Evolutionary conservation across 306 rosid genomes (phyloP).

Genomic region (Erythrophleum fordii): DNA sequence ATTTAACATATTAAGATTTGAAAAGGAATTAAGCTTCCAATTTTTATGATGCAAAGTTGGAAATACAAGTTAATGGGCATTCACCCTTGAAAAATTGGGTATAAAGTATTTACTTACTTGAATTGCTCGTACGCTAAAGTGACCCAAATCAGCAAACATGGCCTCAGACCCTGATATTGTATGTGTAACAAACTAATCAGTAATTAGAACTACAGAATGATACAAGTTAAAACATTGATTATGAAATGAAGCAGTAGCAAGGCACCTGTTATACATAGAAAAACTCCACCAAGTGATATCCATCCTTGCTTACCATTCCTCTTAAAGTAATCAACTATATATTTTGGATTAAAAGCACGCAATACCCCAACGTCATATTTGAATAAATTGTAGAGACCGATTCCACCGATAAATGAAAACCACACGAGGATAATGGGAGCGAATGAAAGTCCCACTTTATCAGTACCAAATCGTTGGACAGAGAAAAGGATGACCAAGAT

Average conservation of each 20-base stretch:
- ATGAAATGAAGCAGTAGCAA: no score
- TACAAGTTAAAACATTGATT: neutral
- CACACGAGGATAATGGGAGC: slow-evolving; percentile 44
- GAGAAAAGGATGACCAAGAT: slow-evolving; percentile 39
- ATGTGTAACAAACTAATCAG: neutral
- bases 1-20: neutral
- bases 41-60: neutral
- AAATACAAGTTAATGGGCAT: neutral
- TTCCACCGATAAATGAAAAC: slow-evolving; percentile 50
- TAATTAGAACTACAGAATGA: neutral
- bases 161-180: slow-evolving; percentile 72
- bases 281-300: slow-evolving; percentile 58
- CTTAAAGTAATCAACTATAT: slow-evolving; percentile 52
- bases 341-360: slow-evolving; percentile 53
- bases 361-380: slow-evolving; percentile 49
- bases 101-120: slow-evolving; percentile 55
- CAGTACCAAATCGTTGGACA: slow-evolving; percentile 53
- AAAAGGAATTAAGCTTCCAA: neutral
- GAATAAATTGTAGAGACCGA: slow-evolving; percentile 52
- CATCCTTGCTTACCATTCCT: slow-evolving; percentile 54
- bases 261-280: slow-evolving; percentile 49
- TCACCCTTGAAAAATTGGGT: neutral
- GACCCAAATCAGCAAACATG: slow-evolving; percentile 96
- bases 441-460: slow-evolving; percentile 52
- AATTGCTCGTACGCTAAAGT: slow-evolving; percentile 69